These are phyloP conservation scores for Auricularia heimuer DNA, from an alignment of 768 basidiomycete genomes.

Conservation along the genomic window DNA sequence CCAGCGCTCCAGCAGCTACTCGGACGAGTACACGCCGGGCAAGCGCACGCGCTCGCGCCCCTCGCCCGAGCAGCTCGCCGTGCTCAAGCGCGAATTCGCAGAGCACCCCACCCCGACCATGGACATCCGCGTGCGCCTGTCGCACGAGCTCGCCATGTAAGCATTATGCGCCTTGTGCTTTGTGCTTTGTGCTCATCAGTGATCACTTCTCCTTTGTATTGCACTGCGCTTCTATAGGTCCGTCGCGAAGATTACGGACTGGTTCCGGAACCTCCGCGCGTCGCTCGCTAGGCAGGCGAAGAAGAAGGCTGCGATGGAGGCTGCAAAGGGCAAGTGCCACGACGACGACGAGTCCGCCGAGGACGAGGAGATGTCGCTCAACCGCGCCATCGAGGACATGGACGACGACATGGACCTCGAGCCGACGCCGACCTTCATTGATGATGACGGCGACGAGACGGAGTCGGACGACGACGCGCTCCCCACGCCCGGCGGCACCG, in stretches of 20 bases:
- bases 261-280: constrained; percentile 10
- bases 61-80: background rate
- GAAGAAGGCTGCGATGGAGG: constrained; percentile 34
- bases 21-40: background rate
- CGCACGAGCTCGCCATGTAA: background rate
- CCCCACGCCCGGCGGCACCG: background rate
- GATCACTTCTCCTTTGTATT: background rate
- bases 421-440: background rate
- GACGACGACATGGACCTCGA: constrained; percentile 2
- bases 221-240: background rate
- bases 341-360: constrained; percentile 9
- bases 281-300: constrained; percentile 26
- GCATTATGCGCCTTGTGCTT: background rate
- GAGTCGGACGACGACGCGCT: constrained; percentile 4
- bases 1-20: background rate
- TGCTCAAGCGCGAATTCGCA: background rate
- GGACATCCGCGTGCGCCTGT: background rate
- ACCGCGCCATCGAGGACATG: constrained; percentile 1
- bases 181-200: background rate
- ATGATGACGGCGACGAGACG: constrained; percentile 3
- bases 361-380: constrained; percentile 14
- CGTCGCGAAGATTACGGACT: background rate
- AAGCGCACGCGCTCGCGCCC: background rate
- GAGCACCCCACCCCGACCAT: background rate
- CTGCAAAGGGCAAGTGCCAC: constrained; percentile 21